Base-by-base conservation (phyloP, 805 yeast genomes). In the Cyberlindnera xylosilytica region DNA sequence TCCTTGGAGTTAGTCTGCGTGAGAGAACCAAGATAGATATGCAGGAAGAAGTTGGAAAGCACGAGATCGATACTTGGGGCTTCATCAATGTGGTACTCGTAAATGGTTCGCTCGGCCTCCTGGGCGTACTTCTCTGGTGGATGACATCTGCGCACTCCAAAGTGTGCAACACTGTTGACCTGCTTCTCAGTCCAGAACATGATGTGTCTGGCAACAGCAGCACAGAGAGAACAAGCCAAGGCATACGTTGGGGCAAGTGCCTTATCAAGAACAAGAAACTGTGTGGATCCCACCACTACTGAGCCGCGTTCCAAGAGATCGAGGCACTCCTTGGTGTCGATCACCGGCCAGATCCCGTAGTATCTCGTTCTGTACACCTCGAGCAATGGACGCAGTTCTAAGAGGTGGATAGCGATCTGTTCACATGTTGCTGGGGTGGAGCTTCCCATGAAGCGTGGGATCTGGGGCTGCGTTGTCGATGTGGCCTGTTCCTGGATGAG, bases 301-400 rank as follows among this genome's bases (percentile, higher is more conserved):
- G 36, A 22, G 9, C 36, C 34, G 6, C 26, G 24, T 18, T 19
- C 35, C 28, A 23, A 33, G n/a, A 46, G 28, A 11, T 31, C 39
- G 1, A 54, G 36, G 11, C 49, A 44, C 28, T 48, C 22, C 1
- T 43, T 45, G 12, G 48, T 42, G 1, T 48, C 41, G 2, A 53
- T 27, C 4, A 55, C 54, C 1, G 59, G 59, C 57, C 57, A 55
- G 15, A 52, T 46, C 10, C 54, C 49, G 41, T 55, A 55, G 39
- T 46, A 55, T 48, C 59, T 46, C 17, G 50, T 36, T 24, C 50
- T 54, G 39, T 45, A 53, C 4, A 53, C 45, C 24, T 52, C 54
- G 8, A 55, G 30, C 20, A 43, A 50, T 0, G 57, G 55, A 8
- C 44, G 15, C 10, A 53, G 32, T 20, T 53, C 38, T 4, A 31